phyloP scores from a whole-genome alignment of 2,329 filamentous ascomycete species.

The Dactylonectria estremocensis region DNA sequence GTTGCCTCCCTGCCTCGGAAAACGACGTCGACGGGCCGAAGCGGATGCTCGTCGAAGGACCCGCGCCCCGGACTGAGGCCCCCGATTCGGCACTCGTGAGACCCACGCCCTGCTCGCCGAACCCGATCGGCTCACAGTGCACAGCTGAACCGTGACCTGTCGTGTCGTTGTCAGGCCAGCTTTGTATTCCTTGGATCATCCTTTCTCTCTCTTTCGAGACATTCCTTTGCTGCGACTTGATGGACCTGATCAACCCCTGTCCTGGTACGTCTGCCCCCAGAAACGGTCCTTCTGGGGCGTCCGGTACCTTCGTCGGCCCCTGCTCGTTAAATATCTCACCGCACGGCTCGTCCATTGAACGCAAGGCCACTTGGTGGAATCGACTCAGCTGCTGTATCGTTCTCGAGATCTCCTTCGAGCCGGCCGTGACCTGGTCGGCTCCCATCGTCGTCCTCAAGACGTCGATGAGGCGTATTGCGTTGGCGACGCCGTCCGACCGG shows the following conservation, averaged over 20 bases:
- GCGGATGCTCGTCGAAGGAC: background rate
- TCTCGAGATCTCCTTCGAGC: too few species aligned
- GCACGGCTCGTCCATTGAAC: too few species aligned
- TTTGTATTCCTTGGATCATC: constrained; percentile 27
- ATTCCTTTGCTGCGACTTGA: constrained; percentile 32
- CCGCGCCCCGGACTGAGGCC: too few species aligned
- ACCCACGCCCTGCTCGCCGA: constrained; percentile 11
- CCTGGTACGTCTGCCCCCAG: background rate
- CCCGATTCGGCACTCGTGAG: constrained; percentile 8
- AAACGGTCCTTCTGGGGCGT: too few species aligned
- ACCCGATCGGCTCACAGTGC: too few species aligned
- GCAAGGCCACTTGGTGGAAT: too few species aligned
- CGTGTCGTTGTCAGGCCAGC: too few species aligned
- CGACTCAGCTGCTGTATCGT: constrained; percentile 10
- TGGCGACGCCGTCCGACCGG: background rate
- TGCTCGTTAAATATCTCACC: too few species aligned
- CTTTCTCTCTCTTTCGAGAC: constrained; percentile 21
- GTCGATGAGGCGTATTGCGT: constrained; percentile 11
- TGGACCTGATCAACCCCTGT: constrained; percentile 19
- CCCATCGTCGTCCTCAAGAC: constrained; percentile 2
- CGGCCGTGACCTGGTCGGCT: constrained; percentile 2
- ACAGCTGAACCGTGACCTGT: too few species aligned
- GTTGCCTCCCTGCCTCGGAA: constrained; percentile 3
- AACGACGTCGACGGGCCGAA: constrained; percentile 25
- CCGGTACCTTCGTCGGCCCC: too few species aligned